A percentile compares a stretch with the other conserved stretches of the same genome.
Evolutionary conservation across 768 basidiomycete genomes (phyloP).

Genomic region (Xanthoconium stramineum): DNA sequence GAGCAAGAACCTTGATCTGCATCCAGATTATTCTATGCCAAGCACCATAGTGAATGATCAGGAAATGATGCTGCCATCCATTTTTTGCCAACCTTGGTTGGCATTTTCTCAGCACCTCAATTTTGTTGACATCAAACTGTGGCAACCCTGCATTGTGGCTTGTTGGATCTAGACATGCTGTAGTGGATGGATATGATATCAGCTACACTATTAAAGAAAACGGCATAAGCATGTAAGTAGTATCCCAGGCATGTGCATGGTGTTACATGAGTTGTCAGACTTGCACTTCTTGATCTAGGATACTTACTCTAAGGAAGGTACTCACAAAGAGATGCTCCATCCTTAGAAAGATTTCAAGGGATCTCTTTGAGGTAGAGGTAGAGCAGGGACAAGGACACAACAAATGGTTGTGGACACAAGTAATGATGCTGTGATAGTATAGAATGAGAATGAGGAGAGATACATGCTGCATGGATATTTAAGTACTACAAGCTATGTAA

Average conservation of each 20-base stretch:
- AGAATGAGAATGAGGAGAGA: too few relatives aligned
- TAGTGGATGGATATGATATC: slow-evolving; percentile 92
- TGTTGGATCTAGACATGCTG: slow-evolving; percentile 94
- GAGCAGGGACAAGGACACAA: too few relatives aligned
- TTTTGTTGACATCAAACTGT: slow-evolving; percentile 93
- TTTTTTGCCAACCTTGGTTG: slow-evolving; percentile 90
- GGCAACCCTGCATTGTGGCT: slow-evolving; percentile 90
- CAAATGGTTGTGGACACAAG: too few relatives aligned
- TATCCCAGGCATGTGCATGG: not conserved
- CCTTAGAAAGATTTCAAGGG: too few relatives aligned
- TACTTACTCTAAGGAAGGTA: too few relatives aligned
- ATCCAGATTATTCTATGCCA: slow-evolving; percentile 37
- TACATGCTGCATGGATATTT: too few relatives aligned
- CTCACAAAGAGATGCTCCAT: too few relatives aligned
- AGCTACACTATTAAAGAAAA: slow-evolving; percentile 99
- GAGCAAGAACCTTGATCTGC: slow-evolving; percentile 37
- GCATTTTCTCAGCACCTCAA: slow-evolving; percentile 74
- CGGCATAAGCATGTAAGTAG: slow-evolving; percentile 72
- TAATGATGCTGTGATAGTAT: too few relatives aligned
- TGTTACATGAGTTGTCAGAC: not conserved
- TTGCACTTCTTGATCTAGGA: too few relatives aligned
- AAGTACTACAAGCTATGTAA: too few relatives aligned
- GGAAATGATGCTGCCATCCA: slow-evolving; percentile 41
- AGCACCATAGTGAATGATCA: slow-evolving; percentile 8
- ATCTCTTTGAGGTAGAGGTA: too few relatives aligned